phyloP scores from a whole-genome alignment of 805 yeast genomes.

The Yamadazyma olivae region DNA sequence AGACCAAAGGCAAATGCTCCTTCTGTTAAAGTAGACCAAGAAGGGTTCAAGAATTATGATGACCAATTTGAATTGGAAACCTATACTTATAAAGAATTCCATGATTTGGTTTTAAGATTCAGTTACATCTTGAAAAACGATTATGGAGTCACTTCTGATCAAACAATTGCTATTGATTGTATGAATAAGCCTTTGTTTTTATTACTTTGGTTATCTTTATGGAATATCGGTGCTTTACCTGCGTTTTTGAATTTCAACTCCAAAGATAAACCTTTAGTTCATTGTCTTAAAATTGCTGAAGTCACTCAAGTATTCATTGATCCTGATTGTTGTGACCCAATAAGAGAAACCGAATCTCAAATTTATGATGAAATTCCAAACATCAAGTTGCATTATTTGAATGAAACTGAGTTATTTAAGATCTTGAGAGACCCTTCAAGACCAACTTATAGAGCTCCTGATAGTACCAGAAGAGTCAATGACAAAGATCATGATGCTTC shows the following conservation, averaged over 20 bases:
- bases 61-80: conserved; percentile 58
- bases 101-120: conserved; percentile 61
- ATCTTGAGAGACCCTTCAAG: conserved; percentile 38
- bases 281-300: conserved; percentile 71
- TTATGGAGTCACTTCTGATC: conserved; percentile 62
- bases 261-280: conserved; percentile 68
- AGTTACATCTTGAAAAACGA: conserved; percentile 62
- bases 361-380: conserved; percentile 36
- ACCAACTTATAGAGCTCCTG: conserved; percentile 53
- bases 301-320: conserved; percentile 69
- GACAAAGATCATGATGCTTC: conserved; percentile 62
- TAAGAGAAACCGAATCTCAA: conserved; percentile 45
- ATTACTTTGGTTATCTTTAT: conserved; percentile 76
- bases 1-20: conserved; percentile 37
- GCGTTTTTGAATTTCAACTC: conserved; percentile 84
- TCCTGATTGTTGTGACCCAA: conserved; percentile 57
- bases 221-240: conserved; percentile 90
- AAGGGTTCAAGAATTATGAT: conserved; percentile 44
- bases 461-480: conserved; percentile 54
- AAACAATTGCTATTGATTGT: conserved; percentile 70
- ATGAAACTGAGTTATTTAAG: conserved; percentile 48
- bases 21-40: conserved; percentile 19
- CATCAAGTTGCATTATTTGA: conserved; percentile 44
- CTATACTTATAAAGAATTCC: conserved; percentile 67
- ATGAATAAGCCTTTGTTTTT: conserved; percentile 83